Base-by-base conservation (phyloP, 2,329 filamentous ascomycete genomes). In the Xylaria sp. region DNA sequence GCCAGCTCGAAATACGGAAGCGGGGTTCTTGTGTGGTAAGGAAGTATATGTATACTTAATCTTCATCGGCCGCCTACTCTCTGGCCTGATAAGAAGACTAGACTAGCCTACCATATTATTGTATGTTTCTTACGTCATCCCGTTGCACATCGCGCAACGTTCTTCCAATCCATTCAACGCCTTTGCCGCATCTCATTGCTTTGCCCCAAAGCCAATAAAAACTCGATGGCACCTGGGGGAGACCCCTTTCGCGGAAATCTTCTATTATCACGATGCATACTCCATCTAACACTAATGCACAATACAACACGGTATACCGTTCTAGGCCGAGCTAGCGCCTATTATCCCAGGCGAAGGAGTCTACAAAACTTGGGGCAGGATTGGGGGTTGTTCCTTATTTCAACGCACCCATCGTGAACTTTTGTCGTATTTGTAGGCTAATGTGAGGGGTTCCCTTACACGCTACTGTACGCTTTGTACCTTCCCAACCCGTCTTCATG, bases 311-410 rank as follows among this genome's bases (percentile, higher is more conserved):
- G 18, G 36, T 39, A 39, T 39, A 15, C 30, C n/a, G 59, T 43
- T 63, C 64, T 58, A 63, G 59, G 45, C 59, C 45, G 5, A 63
- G 18, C 53, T 66, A 66, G 52, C 52, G 64, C 50, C 28, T 45
- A 23, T 3, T 30, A 25, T 2, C 30, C 41, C 41, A 46, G 41
- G 50, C 58, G 34, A 55, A 56, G 8, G 30, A 65, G 46, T 39
- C 62, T 65, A 34, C 46, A 5, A 36, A 28, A 36, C 41, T 59
- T 43, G 10, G 34, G 20, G 34, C n/a, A n/a, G n/a, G n/a, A n/a
- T n/a, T n/a, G n/a, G n/a, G n/a, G n/a, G 15, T 32, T 6, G 18
- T 50, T 48, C 23, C 23, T 56, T 56, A 36, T 23, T 30, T 20
- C 18, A 32, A 56, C 39, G 39, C 34, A 12, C 34, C 25, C 20